Evolutionary conservation across 192 early-diverging fungal genomes (phyloP).

Genomic region (Coemansia sp.): DNA sequence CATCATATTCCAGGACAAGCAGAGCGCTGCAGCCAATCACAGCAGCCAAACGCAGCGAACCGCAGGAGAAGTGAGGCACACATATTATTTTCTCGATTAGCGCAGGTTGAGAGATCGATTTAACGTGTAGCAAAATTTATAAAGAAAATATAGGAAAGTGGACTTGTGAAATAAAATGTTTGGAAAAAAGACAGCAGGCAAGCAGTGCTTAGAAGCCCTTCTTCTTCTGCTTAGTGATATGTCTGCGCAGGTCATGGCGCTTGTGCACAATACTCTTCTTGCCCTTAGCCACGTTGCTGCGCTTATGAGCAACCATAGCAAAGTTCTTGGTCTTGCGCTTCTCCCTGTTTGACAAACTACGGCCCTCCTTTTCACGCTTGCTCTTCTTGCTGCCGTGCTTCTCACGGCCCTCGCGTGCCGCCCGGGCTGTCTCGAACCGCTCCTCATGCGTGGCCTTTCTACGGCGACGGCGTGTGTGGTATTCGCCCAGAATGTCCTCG

Average conservation of each 20-base stretch:
- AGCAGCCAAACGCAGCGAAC: too few species aligned
- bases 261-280: slow-evolving; percentile 74
- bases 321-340: slow-evolving; percentile 92
- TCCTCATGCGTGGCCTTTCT: slow-evolving; percentile 89
- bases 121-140: too few species aligned
- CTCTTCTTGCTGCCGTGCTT: slow-evolving; percentile 89
- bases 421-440: slow-evolving; percentile 80
- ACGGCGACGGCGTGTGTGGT: slow-evolving; percentile 44
- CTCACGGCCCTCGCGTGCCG: slow-evolving; percentile 85
- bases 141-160: too few species aligned
- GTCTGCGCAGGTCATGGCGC: slow-evolving; percentile 52
- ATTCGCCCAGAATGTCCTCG: slow-evolving; percentile 48
- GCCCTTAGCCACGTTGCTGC: slow-evolving; percentile 66
- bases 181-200: too few species aligned
- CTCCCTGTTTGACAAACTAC: slow-evolving; percentile 83
- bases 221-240: slow-evolving; percentile 45
- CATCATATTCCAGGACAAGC: too few species aligned
- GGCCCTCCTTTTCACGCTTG: slow-evolving; percentile 67
- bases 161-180: too few species aligned
- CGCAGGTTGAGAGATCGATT: too few species aligned
- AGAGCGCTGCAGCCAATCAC: too few species aligned
- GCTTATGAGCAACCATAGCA: slow-evolving; percentile 95
- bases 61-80: too few species aligned
- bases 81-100: too few species aligned
- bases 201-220: slow-evolving; percentile 20